Percentiles rank a stretch among this genome's conserved stretches.
Conservation (phyloP, 176 grass and related monocot species). For the Melocanna baccifera region DNA sequence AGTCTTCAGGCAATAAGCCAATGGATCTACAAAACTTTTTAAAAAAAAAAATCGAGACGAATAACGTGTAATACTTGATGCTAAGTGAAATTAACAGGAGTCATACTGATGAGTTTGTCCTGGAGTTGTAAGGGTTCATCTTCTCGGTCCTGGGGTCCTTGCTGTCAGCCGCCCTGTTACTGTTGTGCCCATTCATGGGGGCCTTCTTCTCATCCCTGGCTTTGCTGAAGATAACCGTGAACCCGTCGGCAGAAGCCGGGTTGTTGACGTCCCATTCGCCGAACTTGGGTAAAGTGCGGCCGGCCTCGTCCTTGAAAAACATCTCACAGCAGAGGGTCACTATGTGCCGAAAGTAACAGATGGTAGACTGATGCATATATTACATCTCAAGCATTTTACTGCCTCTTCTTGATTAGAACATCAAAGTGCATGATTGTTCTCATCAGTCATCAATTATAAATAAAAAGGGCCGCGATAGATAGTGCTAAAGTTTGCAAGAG, state of each 20-base stretch:
- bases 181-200: constrained; percentile 30
- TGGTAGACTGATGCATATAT: neutral
- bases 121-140: constrained; percentile 36
- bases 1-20: neutral
- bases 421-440: neutral
- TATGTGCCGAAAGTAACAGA: neutral
- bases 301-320: constrained; percentile 47
- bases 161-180: constrained; percentile 41
- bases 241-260: constrained; percentile 81
- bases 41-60: neutral
- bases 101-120: constrained; percentile 49
- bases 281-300: constrained; percentile 71
- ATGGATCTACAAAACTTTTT: neutral
- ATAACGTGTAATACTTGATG: neutral
- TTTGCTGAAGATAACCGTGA: constrained; percentile 93
- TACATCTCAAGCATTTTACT: neutral
- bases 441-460: too few species aligned
- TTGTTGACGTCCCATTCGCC: constrained; percentile 91
- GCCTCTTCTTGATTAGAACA: neutral
- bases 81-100: neutral
- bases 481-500: neutral
- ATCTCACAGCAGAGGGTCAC: neutral
- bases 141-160: constrained; percentile 43
- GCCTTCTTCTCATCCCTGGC: constrained; percentile 87
- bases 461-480: neutral